Conservation (phyloP, 2,329 filamentous ascomycete genomes). For the Paramyrothecium roridum region DNA sequence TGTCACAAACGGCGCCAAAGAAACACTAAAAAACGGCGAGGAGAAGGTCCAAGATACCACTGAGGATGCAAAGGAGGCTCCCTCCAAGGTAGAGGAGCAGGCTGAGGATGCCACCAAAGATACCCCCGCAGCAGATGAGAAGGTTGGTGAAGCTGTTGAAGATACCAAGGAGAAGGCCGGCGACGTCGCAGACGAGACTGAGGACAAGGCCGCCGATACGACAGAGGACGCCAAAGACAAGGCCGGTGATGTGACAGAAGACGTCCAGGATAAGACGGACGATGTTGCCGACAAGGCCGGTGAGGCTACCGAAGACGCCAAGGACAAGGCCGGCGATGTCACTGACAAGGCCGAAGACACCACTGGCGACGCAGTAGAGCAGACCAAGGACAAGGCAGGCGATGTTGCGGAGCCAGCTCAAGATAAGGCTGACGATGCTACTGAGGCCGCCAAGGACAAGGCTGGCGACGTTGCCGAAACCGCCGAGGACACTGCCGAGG, state of each 20-base stretch:
- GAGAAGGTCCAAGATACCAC: neutral
- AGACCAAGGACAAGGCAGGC: no score
- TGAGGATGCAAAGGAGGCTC: slow-evolving; percentile 2
- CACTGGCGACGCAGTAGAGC: no score
- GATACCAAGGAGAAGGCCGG: slow-evolving; percentile 5
- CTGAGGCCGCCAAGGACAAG: slow-evolving; percentile 24
- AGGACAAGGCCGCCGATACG: neutral
- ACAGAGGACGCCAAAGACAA: neutral
- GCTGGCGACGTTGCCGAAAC: neutral
- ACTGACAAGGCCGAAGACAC: neutral
- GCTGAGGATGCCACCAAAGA: slow-evolving; percentile 1
- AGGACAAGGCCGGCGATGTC: neutral
- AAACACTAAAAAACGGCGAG: slow-evolving; percentile 1
- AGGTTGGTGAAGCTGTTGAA: neutral
- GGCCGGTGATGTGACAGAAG: neutral
- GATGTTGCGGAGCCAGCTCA: slow-evolving; percentile 3
- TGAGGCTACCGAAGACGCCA: neutral
- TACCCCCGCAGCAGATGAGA: neutral
- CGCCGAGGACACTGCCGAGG: slow-evolving; percentile 19
- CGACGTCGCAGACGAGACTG: neutral
- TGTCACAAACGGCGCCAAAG: neutral
- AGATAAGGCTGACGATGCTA: slow-evolving; percentile 15
- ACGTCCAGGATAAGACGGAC: slow-evolving; percentile 5
- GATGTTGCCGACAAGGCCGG: slow-evolving; percentile 8
- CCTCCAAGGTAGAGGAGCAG: slow-evolving; percentile 3